Evolutionary conservation across 768 basidiomycete species (phyloP).

Genomic region (Podaxis sp.): DNA sequence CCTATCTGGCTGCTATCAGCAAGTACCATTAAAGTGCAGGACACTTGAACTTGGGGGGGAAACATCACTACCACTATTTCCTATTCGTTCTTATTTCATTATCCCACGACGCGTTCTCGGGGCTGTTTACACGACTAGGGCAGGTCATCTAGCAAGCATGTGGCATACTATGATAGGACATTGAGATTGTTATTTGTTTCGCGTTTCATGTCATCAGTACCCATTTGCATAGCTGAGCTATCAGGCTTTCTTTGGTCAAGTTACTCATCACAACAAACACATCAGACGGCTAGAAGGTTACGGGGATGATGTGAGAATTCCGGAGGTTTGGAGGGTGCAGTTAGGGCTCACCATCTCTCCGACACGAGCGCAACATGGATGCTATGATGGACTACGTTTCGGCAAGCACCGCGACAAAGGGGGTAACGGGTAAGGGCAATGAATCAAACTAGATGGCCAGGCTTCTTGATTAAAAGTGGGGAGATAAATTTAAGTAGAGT

Average conservation of each 20-base stretch:
- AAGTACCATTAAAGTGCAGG: slow-evolving; percentile 29
- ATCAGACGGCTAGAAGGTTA: not conserved
- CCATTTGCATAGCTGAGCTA: not conserved
- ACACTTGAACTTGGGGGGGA: not conserved
- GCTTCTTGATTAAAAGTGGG: no score
- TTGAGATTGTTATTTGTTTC: not conserved
- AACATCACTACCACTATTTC: no score
- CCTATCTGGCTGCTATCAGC: slow-evolving; percentile 39
- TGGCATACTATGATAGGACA: not conserved
- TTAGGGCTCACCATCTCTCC: no score
- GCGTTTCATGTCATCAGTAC: not conserved
- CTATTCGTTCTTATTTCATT: not conserved
- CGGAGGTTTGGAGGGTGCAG: no score
- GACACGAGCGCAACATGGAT: no score
- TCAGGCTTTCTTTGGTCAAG: not conserved
- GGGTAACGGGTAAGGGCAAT: no score
- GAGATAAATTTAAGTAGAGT: no score
- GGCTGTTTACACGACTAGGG: not conserved
- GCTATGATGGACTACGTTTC: no score
- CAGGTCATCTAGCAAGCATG: not conserved
- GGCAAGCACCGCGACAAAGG: no score
- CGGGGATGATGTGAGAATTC: not conserved
- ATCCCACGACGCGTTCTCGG: not conserved
- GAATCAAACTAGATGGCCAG: no score
- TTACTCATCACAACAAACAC: not conserved